phyloP scores from a whole-genome alignment of 2,329 filamentous ascomycete species.

The Phaeosphaeria sp. region DNA sequence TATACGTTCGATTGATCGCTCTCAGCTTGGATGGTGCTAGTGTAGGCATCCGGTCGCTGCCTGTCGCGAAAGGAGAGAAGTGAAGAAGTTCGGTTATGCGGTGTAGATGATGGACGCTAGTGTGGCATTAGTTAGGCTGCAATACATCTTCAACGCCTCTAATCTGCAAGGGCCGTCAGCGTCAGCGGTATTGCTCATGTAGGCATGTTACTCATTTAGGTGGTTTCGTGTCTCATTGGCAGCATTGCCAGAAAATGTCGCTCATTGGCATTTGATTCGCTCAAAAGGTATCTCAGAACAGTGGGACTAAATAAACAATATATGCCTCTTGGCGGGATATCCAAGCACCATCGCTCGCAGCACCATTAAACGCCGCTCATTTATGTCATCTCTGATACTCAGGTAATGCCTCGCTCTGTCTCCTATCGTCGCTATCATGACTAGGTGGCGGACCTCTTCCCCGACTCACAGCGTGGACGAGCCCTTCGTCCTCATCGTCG shows the following conservation, averaged over 20 bases:
- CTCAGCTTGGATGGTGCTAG: not conserved
- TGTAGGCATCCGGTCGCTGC: not conserved
- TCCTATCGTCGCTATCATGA: constrained; percentile 11
- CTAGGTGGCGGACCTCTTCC: constrained; percentile 15
- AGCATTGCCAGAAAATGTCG: not conserved
- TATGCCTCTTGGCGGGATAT: not conserved
- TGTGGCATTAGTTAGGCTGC: not conserved
- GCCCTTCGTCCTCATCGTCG: constrained; percentile 42
- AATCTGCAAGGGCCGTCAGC: not conserved
- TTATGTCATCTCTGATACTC: constrained; percentile 35
- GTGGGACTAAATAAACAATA: not conserved
- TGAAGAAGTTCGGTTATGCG: not conserved
- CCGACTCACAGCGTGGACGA: constrained; percentile 36
- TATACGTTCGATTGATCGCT: not conserved
- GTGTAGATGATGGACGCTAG: not conserved
- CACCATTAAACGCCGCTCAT: constrained; percentile 1
- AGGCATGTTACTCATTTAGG: not conserved
- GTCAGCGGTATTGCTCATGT: not conserved
- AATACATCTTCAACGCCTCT: not conserved
- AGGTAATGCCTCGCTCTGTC: constrained; percentile 36
- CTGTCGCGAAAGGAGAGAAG: not conserved
- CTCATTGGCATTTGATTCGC: not conserved
- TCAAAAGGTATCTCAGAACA: not conserved
- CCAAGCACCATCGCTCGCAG: not conserved
- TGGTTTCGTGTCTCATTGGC: too few relatives aligned